Percentiles rank a stretch among this genome's conserved stretches.
These are phyloP conservation scores for Penicillium sp. DNA, from an alignment of 2,329 filamentous ascomycete species.

Conservation along the genomic window DNA sequence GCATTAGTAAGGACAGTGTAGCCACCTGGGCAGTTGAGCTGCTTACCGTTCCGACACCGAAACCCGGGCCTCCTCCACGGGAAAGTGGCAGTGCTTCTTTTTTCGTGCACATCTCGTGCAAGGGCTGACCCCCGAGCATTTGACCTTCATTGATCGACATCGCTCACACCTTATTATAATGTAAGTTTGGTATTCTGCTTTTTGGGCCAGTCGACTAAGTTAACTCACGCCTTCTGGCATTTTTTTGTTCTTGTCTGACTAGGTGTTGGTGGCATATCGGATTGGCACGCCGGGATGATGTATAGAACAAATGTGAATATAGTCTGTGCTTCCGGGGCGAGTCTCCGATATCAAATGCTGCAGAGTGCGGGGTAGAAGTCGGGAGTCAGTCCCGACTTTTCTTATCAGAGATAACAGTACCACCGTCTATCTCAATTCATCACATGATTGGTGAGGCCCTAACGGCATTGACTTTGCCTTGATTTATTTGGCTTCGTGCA, in stretches of 20 bases:
- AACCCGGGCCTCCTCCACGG: constrained; percentile 17
- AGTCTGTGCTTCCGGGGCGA: constrained; percentile 4
- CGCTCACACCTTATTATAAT: constrained; percentile 16
- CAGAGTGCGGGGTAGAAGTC: constrained; percentile 10
- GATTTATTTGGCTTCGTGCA: background rate
- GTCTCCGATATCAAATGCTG: constrained; percentile 13
- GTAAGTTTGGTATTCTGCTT: background rate
- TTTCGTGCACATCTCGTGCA: constrained; percentile 21
- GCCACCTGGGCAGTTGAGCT: background rate
- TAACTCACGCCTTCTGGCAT: constrained; percentile 18
- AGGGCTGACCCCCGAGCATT: constrained; percentile 22
- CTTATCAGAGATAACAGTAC: constrained; percentile 11
- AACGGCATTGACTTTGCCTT: background rate
- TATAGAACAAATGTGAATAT: background rate
- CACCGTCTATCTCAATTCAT: background rate
- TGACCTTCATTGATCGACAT: constrained; percentile 26
- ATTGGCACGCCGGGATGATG: background rate
- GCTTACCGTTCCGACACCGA: constrained; percentile 21
- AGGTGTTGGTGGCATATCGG: constrained; percentile 12
- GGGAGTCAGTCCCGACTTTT: constrained; percentile 14
- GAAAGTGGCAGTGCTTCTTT: constrained; percentile 19
- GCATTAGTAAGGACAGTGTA: background rate
- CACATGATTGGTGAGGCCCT: constrained; percentile 3
- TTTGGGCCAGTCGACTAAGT: background rate
- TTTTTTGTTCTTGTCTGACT: constrained; percentile 14